phyloP scores from a whole-genome alignment of 768 basidiomycete genomes.

The Coprinopsis marcescibilis region DNA sequence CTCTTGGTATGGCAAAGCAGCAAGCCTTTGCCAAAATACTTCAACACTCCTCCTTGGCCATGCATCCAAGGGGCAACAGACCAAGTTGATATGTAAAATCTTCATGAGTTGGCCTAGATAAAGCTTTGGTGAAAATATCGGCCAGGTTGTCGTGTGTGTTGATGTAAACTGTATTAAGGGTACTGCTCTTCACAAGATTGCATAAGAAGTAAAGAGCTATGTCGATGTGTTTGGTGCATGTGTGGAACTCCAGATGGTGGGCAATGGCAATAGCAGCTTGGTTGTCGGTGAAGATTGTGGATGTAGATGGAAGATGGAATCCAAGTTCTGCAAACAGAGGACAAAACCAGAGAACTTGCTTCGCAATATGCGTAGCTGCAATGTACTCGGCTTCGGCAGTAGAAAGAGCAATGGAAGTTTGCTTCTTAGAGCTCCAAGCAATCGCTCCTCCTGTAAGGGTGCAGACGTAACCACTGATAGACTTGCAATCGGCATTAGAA shows the following conservation, averaged over 20 bases:
- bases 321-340: constrained; percentile 14
- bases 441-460: constrained; percentile 28
- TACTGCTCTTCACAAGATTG: constrained; percentile 4
- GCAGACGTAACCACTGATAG: constrained; percentile 22
- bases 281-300: constrained; percentile 13
- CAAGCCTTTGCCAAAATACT: too few species aligned
- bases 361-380: constrained; percentile 19
- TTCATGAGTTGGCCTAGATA: constrained; percentile 6
- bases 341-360: constrained; percentile 20
- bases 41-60: constrained; percentile 13
- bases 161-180: constrained; percentile 11
- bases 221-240: constrained; percentile 16
- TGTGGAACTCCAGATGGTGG: constrained; percentile 13
- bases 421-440: constrained; percentile 31
- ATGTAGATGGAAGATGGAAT: constrained; percentile 2
- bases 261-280: constrained; percentile 15
- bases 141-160: constrained; percentile 12
- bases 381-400: constrained; percentile 40
- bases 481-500: neutral
- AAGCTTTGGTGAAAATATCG: constrained; percentile 15
- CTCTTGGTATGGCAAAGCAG: too few species aligned
- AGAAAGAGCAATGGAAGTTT: constrained; percentile 23
- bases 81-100: constrained; percentile 4
- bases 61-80: neutral
- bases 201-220: constrained; percentile 12